Base-by-base conservation (phyloP, 2,329 filamentous ascomycete genomes). In the Phialocephala subalpina region DNA sequence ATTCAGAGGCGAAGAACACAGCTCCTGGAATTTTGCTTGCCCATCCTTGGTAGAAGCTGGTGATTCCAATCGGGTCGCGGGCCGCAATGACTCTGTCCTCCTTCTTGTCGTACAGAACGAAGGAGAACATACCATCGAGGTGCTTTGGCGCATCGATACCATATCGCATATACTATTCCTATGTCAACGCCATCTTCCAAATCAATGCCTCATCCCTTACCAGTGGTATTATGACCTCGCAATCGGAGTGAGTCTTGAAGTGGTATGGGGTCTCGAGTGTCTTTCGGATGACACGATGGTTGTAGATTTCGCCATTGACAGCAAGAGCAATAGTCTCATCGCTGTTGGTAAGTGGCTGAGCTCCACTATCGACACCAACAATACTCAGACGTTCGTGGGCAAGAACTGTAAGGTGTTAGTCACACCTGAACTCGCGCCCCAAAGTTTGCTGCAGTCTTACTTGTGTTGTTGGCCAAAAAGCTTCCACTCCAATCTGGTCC, bases 291-390 rank as follows among this genome's bases (percentile, higher is more conserved):
- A 97, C 88, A 78, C 95, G 92, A 83, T 99, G 96, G 89, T 99
- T 99, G 87, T 99, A 99, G 79, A 99, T 99, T 80, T 99, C 96
- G 82, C 96, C 96, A 81, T 99, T 99, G 88, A 98, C 96, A 71
- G 96, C 95, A 68, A 99, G 89, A 70, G 95, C 90, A 75, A 99
- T 90, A 75, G 86, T 91, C 72, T 90, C 91, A 79, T 98, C 95
- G 73, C 93, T 89, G 84, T 94, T 98, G 84, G 95, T 91, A 72
- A 99, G 86, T 70, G 96, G 96, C 82, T 99, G 96, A 60, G 96
- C 95, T 78, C 96, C 96, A 76, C 92, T 95, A 80, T 98, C 95
- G 95, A 79, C 70, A 79, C 96, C 96, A 78, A 99, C 96, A 79
- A 99, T 98, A 80, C 93, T 96, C 80, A 99, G 85, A 82, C 96